Conservation (phyloP, 2,329 filamentous ascomycete species). For the Ramularia endophylla region DNA sequence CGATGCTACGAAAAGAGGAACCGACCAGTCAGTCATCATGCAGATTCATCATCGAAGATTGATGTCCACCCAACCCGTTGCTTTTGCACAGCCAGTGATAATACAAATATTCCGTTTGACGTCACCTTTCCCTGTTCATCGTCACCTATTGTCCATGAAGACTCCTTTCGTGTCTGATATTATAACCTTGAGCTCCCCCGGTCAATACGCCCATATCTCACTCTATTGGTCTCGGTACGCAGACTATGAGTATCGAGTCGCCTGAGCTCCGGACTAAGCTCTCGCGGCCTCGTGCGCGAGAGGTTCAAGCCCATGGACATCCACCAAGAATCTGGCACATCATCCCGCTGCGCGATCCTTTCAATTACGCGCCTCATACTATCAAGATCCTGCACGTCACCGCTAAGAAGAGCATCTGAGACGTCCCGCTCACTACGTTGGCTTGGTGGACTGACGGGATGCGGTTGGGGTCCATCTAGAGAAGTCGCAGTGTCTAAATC, state of each 20-base stretch:
- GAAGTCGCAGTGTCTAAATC: constrained; percentile 19
- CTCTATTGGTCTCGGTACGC: background rate
- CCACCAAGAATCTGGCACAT: constrained; percentile 83
- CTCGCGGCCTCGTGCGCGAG: constrained; percentile 19
- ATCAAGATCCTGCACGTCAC: constrained; percentile 40
- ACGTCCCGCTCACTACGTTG: constrained; percentile 18
- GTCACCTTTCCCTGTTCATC: too few species aligned
- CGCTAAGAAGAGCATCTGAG: constrained; percentile 19
- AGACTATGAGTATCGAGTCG: too few species aligned
- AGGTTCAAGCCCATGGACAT: constrained; percentile 37
- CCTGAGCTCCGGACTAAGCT: constrained; percentile 2
- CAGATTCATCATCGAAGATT: too few species aligned
- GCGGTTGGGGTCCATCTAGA: constrained; percentile 20
- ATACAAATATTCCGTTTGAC: too few species aligned
- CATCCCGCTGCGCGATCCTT: constrained; percentile 61
- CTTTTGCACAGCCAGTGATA: background rate
- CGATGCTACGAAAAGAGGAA: too few species aligned
- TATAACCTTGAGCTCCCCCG: too few species aligned
- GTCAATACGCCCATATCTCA: too few species aligned
- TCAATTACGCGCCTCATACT: constrained; percentile 69
- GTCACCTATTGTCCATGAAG: too few species aligned
- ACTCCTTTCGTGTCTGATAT: too few species aligned
- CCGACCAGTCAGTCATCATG: too few species aligned
- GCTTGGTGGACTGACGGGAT: constrained; percentile 24
- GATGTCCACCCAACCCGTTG: background rate